Evolutionary conservation across 2,329 filamentous ascomycete species (phyloP), one percentile per base, ranked within the genome.

Genomic region (Conoideocrella luteorostrata): DNA sequence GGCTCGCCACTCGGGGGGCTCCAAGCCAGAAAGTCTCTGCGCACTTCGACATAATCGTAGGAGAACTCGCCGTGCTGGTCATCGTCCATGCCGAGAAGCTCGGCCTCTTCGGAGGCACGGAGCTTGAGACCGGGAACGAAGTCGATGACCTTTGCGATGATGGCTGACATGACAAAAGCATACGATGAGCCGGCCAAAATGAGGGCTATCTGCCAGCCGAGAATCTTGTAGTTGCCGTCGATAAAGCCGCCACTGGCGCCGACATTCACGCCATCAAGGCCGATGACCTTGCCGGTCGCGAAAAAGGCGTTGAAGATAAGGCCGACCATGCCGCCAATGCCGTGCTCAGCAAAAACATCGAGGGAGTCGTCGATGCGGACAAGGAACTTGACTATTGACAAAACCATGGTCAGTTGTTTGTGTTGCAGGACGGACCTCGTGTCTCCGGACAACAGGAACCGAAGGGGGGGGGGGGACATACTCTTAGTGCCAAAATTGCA

Each of bases 31-130:
- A 90, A 93, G 67, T 93, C 87, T 57, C 87, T 81, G 59, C 87
- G 84, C 47, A 91, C 86, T 74, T 93, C 87, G 52, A 93, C 87
- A 63, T 91, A 93, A 64, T 93, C 87, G 71, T 91, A 91, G 11
- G 86, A 87, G 61, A 91, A 93, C 67, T 93, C 87, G 65, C 87
- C 87, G 55, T 91, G 85, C 69, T 93, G 87, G 67, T 91, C 86
- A 60, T 91, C 87, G 58, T 93, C 87, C 85, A 91, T 90, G 53
- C 87, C 87, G 45, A 91, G 78, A 11, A 91, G 78, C 66, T 93
- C 87, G 20, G 87, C 87, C 65, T 90, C 84, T 58, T 89, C 85
- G 21, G 78, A 84, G 7, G 86, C 86, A 46, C 87, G 85, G 36
- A 93, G 83, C 62, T 88, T 78, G 17, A 93, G 77, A 37, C 86